Evolutionary conservation across 106 monocot genomes (phyloP).

Genomic region (Phalaenopsis aphrodite): DNA sequence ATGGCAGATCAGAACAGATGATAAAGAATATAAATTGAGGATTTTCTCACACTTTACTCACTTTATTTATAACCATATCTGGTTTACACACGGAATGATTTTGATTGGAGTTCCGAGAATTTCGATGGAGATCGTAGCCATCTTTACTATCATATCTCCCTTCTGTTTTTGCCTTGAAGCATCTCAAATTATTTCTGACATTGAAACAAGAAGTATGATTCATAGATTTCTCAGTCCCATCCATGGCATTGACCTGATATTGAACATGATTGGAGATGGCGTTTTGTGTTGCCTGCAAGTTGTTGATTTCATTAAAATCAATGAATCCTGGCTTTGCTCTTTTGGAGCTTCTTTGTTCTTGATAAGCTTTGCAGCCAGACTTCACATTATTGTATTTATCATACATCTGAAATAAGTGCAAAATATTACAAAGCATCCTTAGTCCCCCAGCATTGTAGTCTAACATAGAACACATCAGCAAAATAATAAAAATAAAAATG

Average conservation of each 20-base stretch:
- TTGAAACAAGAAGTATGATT: conserved; percentile 9
- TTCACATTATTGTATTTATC: conserved; percentile 4
- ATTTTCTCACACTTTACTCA: neutral
- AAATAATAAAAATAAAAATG: neutral
- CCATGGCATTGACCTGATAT: conserved; percentile 4
- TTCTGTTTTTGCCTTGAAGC: neutral
- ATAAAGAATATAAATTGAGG: neutral
- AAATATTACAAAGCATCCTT: neutral
- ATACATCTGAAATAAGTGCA: conserved; percentile 8
- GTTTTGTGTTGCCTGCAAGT: neutral
- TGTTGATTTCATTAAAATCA: neutral
- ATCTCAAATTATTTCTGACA: conserved; percentile 7
- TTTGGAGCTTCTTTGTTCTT: conserved; percentile 3
- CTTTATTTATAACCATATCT: neutral
- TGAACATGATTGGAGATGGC: neutral
- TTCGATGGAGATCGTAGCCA: conserved; percentile 1
- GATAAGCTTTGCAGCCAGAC: neutral
- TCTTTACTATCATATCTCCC: neutral
- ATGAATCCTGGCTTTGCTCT: conserved; percentile 7
- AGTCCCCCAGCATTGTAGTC: neutral
- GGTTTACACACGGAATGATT: neutral
- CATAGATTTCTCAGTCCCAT: conserved; percentile 7
- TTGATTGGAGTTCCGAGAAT: neutral
- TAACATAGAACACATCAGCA: neutral
- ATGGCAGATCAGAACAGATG: neutral